Conservation (phyloP, 768 basidiomycete species). For the Pisolithus microcarpus region DNA sequence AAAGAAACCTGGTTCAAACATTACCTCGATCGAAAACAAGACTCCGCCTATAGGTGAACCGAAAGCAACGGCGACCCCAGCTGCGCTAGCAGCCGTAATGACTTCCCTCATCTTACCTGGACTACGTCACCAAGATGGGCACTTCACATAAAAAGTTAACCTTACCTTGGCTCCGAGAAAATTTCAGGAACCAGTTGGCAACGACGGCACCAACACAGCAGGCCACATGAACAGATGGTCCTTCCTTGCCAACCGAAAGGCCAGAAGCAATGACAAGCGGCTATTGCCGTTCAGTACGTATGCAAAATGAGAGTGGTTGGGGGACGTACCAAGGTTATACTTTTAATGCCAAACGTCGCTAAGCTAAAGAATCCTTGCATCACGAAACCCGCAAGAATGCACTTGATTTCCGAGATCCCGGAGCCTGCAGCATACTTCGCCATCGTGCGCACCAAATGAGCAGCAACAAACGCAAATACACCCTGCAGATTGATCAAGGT, state of each 20-base stretch:
- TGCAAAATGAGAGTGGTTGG: not conserved
- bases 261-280: conserved; percentile 97
- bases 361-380: conserved; percentile 94
- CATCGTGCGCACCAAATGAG: conserved; percentile 80
- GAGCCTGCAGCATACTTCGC: conserved; percentile 97
- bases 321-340: conserved; percentile 73
- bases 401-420: conserved; percentile 98
- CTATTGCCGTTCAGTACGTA: conserved; percentile 36
- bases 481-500: conserved; percentile 38
- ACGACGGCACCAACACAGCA: conserved; percentile 89
- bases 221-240: conserved; percentile 95
- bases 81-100: conserved; percentile 90
- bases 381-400: conserved; percentile 92
- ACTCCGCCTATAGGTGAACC: conserved; percentile 98
- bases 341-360: conserved; percentile 90
- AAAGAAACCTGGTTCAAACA: not conserved
- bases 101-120: conserved; percentile 82
- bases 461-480: conserved; percentile 76
- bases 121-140: conserved; percentile 10
- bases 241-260: conserved; percentile 95
- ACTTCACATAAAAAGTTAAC: not conserved
- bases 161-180: conserved; percentile 80
- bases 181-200: conserved; percentile 75
- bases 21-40: conserved; percentile 91
- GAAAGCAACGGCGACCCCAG: conserved; percentile 97